Evolutionary conservation across 1,284 basidiomycete species (phyloP).

Genomic region (Dichomitus squalens): DNA sequence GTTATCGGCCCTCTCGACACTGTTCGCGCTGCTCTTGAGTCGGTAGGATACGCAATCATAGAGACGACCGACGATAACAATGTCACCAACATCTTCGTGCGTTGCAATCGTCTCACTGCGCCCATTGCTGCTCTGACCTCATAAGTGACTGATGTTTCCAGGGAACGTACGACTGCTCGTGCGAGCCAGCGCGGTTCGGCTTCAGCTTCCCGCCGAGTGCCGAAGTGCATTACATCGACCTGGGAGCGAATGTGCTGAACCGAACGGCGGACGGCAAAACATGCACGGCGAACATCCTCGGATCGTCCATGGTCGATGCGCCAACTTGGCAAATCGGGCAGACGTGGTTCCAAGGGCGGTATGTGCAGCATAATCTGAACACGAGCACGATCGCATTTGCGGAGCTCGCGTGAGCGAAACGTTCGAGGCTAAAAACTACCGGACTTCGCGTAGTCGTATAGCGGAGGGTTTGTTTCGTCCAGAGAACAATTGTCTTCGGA

Average conservation of each 20-base stretch:
- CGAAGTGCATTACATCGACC: conserved; percentile 20
- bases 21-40: conserved; percentile 5
- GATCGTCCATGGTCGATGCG: conserved; percentile 13
- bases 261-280: conserved; percentile 18
- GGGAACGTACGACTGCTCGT: conserved; percentile 23
- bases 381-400: conserved; percentile 17
- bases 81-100: conserved; percentile 12
- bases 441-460: too few species aligned
- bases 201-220: conserved; percentile 22
- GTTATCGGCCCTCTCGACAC: conserved; percentile 11
- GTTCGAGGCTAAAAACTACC: background rate
- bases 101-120: too few species aligned
- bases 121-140: too few species aligned
- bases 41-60: conserved; percentile 15
- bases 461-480: too few species aligned
- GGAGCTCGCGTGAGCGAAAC: conserved; percentile 3
- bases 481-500: too few species aligned
- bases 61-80: conserved; percentile 9
- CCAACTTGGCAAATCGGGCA: conserved; percentile 18
- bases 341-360: conserved; percentile 24
- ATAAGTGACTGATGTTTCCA: too few species aligned
- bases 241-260: conserved; percentile 19
- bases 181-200: conserved; percentile 15
- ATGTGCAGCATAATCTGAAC: conserved; percentile 20
- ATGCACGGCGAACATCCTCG: conserved; percentile 21